Conservation (phyloP, 2,329 filamentous ascomycete genomes). For the Colletotrichum sp. region DNA sequence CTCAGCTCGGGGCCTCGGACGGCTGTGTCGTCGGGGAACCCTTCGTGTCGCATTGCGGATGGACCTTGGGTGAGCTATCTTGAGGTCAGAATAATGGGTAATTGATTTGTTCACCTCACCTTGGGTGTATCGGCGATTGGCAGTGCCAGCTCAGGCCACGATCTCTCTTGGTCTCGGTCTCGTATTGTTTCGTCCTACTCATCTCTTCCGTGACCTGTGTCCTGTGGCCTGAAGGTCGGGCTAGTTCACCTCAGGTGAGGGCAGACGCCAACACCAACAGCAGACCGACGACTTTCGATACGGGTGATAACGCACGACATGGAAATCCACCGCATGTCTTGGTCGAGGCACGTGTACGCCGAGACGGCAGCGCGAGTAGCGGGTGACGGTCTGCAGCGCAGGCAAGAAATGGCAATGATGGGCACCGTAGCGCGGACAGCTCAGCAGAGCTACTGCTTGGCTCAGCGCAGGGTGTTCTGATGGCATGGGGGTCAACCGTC, state of each 20-base stretch:
- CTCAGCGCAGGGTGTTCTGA: background rate
- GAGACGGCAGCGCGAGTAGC: background rate
- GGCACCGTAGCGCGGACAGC: constrained; percentile 1
- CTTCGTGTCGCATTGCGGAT: background rate
- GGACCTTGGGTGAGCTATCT: background rate
- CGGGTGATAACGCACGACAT: background rate
- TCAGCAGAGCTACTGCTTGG: constrained; percentile 6
- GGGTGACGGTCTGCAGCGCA: background rate
- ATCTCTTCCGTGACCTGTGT: background rate
- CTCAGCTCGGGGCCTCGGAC: background rate
- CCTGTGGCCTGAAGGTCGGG: background rate
- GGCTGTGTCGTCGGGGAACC: background rate
- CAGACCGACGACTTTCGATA: background rate
- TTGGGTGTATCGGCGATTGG: background rate
- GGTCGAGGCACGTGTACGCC: background rate
- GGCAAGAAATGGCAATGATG: constrained; percentile 10
- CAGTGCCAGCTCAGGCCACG: background rate
- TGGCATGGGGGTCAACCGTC: constrained; percentile 8
- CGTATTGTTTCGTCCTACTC: background rate
- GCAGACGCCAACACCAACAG: background rate
- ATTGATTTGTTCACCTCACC: background rate
- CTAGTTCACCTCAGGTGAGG: background rate
- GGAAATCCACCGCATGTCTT: background rate
- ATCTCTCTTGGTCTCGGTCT: background rate
- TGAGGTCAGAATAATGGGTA: background rate